A percentile compares a stretch with the other conserved stretches of the same genome.
phyloP scores from a whole-genome alignment of 148 eudicot species.

The Vaccinium myrtillus region DNA sequence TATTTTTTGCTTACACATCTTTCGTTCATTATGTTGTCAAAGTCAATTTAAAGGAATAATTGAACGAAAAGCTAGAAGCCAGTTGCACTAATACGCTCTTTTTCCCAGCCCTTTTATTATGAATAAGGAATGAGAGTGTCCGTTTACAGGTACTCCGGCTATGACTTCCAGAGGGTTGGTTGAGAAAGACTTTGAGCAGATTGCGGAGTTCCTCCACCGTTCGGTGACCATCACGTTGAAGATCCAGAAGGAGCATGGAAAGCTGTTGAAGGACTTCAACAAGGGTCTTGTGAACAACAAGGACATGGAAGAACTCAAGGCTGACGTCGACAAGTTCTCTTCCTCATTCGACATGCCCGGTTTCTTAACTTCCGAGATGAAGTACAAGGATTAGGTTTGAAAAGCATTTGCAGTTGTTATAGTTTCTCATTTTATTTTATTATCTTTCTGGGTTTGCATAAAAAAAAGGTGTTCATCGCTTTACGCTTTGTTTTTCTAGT shows the following conservation, averaged over 20 bases:
- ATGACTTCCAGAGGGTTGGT: constrained; percentile 98
- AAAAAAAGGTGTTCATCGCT: background rate
- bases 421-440: background rate
- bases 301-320: constrained; percentile 83
- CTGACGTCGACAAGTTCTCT: constrained; percentile 85
- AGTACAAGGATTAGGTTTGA: constrained; percentile 65
- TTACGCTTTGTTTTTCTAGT: background rate
- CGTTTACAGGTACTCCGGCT: constrained; percentile 84
- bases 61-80: too few relatives aligned
- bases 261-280: constrained; percentile 96
- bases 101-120: background rate
- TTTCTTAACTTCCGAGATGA: constrained; percentile 76
- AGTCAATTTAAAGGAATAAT: too few relatives aligned
- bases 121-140: background rate
- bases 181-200: constrained; percentile 97
- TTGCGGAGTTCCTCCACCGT: constrained; percentile 94
- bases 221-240: constrained; percentile 71
- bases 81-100: too few relatives aligned
- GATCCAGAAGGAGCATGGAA: constrained; percentile 91
- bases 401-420: background rate
- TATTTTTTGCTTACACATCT: too few relatives aligned
- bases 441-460: background rate
- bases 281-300: constrained; percentile 94
- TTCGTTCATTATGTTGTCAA: too few relatives aligned
- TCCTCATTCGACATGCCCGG: constrained; percentile 96